phyloP scores from a whole-genome alignment of 1,284 basidiomycete species.

The Marasmius fiardii region DNA sequence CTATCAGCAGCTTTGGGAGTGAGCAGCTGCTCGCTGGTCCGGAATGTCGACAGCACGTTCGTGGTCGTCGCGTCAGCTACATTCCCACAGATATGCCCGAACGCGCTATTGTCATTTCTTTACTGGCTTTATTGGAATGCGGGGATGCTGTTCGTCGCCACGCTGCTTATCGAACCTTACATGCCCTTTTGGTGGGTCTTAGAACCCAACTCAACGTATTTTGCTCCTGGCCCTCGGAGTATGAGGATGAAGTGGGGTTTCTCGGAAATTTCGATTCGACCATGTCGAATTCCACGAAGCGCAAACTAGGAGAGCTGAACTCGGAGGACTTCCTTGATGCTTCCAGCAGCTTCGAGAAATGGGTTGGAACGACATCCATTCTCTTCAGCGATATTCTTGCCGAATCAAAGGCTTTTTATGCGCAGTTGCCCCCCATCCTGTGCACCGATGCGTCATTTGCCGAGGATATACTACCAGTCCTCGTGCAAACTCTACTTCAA shows the following conservation, averaged over 20 bases:
- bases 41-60: conserved; percentile 29
- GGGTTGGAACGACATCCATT: conserved; percentile 64
- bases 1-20: conserved; percentile 55
- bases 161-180: conserved; percentile 62
- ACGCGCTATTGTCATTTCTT: conserved; percentile 47
- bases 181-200: conserved; percentile 47
- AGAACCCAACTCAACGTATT: conserved; percentile 26
- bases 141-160: conserved; percentile 46
- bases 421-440: conserved; percentile 62
- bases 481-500: conserved; percentile 71
- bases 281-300: conserved; percentile 24
- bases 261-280: conserved; percentile 43
- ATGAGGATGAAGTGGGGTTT: conserved; percentile 48
- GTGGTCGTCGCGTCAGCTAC: conserved; percentile 8
- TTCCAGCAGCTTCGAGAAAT: conserved; percentile 48
- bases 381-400: conserved; percentile 62
- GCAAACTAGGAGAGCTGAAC: conserved; percentile 34
- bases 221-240: conserved; percentile 38
- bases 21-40: conserved; percentile 35
- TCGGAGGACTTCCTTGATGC: conserved; percentile 35
- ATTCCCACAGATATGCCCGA: conserved; percentile 22
- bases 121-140: conserved; percentile 59
- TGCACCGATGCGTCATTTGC: conserved; percentile 56
- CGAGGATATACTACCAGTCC: conserved; percentile 64
- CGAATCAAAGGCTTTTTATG: conserved; percentile 59